Evolutionary conservation across 352 stramenopile species (phyloP).

Genomic region (Pythium sp.): DNA sequence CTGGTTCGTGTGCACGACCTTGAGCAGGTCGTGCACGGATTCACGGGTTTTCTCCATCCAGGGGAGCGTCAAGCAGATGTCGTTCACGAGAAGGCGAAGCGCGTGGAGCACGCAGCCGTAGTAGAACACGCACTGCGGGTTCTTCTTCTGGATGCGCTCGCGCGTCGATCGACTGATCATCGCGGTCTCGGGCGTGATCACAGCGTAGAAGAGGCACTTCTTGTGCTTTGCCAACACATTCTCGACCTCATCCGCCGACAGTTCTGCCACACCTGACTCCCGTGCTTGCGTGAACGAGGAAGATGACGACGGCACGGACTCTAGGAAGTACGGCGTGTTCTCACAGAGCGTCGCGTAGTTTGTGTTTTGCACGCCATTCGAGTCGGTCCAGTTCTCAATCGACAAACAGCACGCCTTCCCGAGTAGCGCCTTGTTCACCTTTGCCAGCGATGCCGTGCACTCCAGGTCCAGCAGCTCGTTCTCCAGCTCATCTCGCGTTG

Average conservation of each 20-base stretch:
- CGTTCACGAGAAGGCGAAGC: conserved; percentile 43
- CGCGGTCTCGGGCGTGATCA: conserved; percentile 45
- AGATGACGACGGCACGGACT: conserved; percentile 18
- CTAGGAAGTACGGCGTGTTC: conserved; percentile 42
- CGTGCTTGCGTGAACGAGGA: neutral
- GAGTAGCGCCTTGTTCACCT: conserved; percentile 41
- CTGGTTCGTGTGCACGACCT: conserved; percentile 42
- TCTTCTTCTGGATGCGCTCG: conserved; percentile 53
- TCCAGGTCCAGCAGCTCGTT: conserved; percentile 64
- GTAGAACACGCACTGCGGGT: conserved; percentile 60
- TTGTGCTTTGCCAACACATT: conserved; percentile 45
- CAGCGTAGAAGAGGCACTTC: conserved; percentile 45
- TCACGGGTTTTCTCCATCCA: conserved; percentile 42
- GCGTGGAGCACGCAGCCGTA: conserved; percentile 59
- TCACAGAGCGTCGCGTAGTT: conserved; percentile 47
- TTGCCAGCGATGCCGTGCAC: conserved; percentile 35
- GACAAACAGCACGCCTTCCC: conserved; percentile 53
- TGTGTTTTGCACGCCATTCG: conserved; percentile 34
- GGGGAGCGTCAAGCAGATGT: conserved; percentile 47
- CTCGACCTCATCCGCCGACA: conserved; percentile 46
- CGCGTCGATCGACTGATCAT: conserved; percentile 38
- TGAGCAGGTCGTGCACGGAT: conserved; percentile 35
- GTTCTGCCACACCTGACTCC: conserved; percentile 21
- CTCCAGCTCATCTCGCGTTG: conserved; percentile 53
- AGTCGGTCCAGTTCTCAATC: conserved; percentile 54